Evolutionary conservation across 148 eudicot genomes (phyloP), one percentile per base, ranked within the genome.

Genomic region (Vaccinium macrocarpon): DNA sequence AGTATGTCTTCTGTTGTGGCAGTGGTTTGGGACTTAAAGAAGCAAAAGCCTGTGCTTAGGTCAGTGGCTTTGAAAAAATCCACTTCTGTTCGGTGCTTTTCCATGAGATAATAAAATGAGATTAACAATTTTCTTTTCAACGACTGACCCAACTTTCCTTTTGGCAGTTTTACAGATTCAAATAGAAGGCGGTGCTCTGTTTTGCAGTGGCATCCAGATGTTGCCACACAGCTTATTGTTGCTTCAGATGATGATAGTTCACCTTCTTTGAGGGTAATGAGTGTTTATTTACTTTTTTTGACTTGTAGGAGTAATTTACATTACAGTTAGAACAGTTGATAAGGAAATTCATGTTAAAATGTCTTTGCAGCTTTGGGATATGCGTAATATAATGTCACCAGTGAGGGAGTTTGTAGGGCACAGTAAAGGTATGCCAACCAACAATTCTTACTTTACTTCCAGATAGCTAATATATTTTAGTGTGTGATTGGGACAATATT

Each of bases 11-110:
- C 21, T 80, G 61, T 83, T 70, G 76, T 88, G 90, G 29, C 87
- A 97, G 99, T 95, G 81, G 94, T 97, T 82, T 97, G 99, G 98
- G 99, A 97, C 87, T 88, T 97, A 32, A 95, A 87, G 93, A 97
- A 93, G 96, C 99, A 97, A 84, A 97, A 97, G 88, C 96, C 98
- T 77, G 96, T 93, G 74, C 89, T 95, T 89, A 95, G 96, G 99
- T 95, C 88, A 80, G 15, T 53, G 59, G 51, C 79, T 83, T 68
- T 55, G 19, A 81, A 81, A 2, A 55, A 70, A 53, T 53, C n/a
- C 19, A 50, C 19, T 19, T 77, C 7, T 53, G 29, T 78, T 35
- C 23, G 73, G 70, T 23, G 15, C 71, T 53, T 38, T 46, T 71
- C 52, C 80, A 52, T 21, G 51, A 56, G 4, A 57, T 59, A 51